Conservation (phyloP, 495 filamentous ascomycete genomes). For the Glutinoglossum americanum region DNA sequence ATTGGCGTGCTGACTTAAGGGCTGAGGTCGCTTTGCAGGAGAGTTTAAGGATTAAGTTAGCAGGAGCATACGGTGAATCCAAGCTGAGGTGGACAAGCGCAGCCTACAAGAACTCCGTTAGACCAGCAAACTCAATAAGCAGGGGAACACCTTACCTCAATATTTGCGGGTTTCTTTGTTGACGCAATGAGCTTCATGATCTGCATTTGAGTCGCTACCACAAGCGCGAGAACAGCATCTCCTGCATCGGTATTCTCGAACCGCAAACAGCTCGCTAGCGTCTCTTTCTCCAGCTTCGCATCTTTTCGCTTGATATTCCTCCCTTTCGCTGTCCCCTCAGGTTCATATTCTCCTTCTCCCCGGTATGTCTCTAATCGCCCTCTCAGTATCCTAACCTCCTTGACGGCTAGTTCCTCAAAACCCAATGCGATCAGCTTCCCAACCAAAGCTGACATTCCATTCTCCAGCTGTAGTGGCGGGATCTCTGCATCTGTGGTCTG, state of each 20-base stretch:
- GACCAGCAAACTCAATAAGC: background rate
- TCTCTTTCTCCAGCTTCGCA: slow-evolving; percentile 15
- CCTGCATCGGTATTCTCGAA: slow-evolving; percentile 20
- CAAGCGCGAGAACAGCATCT: slow-evolving; percentile 12
- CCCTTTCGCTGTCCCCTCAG: slow-evolving; percentile 5
- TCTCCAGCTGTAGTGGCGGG: slow-evolving; percentile 57
- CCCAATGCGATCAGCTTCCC: slow-evolving; percentile 50
- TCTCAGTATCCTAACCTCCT: slow-evolving; percentile 53
- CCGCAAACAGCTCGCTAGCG: slow-evolving; percentile 38
- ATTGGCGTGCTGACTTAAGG: slow-evolving; percentile 42
- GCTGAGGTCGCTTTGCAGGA: slow-evolving; percentile 11
- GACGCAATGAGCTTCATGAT: slow-evolving; percentile 27
- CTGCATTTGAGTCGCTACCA: slow-evolving; percentile 24
- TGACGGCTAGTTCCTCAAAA: slow-evolving; percentile 52
- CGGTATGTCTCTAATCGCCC: slow-evolving; percentile 23
- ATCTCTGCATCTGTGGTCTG: slow-evolving; percentile 27
- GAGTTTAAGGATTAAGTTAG: slow-evolving; percentile 29
- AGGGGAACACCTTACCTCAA: background rate
- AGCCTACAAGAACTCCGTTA: slow-evolving; percentile 7
- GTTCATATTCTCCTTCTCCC: background rate
- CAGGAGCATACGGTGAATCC: slow-evolving; percentile 36
- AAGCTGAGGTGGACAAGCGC: slow-evolving; percentile 19
- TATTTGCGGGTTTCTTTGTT: slow-evolving; percentile 15
- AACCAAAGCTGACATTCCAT: slow-evolving; percentile 56
- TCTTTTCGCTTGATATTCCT: slow-evolving; percentile 13